These are phyloP conservation scores for Lactarius quietus DNA, from an alignment of 768 basidiomycete genomes.

Conservation along the genomic window DNA sequence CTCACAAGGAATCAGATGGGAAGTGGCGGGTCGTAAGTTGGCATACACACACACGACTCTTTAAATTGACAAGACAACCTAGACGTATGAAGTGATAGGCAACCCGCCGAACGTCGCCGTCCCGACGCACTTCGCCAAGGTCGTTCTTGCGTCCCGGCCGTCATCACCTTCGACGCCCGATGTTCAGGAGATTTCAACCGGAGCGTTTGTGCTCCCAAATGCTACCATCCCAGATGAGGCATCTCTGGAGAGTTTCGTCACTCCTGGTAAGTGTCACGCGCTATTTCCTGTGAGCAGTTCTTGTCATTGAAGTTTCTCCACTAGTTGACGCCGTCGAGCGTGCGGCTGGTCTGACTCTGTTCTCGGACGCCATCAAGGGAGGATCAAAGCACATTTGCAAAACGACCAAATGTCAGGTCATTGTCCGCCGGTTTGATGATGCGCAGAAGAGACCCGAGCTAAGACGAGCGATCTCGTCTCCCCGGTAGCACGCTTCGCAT, in stretches of 20 bases:
- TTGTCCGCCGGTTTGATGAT: constrained; percentile 89
- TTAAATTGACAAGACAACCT: neutral
- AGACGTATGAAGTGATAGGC: constrained; percentile 96
- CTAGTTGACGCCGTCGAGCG: constrained; percentile 90
- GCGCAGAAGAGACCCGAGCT: constrained; percentile 61
- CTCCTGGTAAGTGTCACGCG: constrained; percentile 56
- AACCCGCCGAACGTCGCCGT: constrained; percentile 86
- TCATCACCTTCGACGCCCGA: constrained; percentile 69
- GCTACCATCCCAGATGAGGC: constrained; percentile 84
- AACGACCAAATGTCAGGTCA: constrained; percentile 81
- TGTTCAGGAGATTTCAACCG: constrained; percentile 73
- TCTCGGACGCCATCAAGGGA: constrained; percentile 74
- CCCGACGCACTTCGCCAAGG: constrained; percentile 98
- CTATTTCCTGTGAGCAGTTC: neutral
- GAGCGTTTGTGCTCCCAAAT: constrained; percentile 96
- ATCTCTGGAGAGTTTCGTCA: constrained; percentile 73
- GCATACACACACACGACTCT: neutral
- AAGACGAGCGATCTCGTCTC: constrained; percentile 52
- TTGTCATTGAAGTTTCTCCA: constrained; percentile 6
- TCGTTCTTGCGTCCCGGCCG: constrained; percentile 75
- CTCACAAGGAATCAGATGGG: constrained; percentile 78
- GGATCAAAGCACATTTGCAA: constrained; percentile 84
- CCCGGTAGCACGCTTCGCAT: constrained; percentile 27
- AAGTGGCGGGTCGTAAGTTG: constrained; percentile 90
- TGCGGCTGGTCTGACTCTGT: constrained; percentile 83